Percentiles rank a stretch among this genome's conserved stretches.
Evolutionary conservation across 2,329 filamentous ascomycete genomes (phyloP).

Genomic region (Cercospora zeina): DNA sequence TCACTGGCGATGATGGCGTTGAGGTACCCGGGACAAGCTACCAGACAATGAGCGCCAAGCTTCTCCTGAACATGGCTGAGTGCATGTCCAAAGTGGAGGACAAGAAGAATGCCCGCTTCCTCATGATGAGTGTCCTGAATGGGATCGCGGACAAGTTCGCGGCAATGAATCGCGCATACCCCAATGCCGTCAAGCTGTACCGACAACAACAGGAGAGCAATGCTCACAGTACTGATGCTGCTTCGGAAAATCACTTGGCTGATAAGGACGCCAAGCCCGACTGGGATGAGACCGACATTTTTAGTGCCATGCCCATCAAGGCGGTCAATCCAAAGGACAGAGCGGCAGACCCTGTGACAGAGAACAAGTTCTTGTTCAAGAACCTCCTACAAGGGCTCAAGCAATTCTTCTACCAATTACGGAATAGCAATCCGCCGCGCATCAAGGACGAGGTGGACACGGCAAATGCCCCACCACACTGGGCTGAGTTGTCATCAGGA

Average conservation of each 20-base stretch:
- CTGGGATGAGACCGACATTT: constrained; percentile 98
- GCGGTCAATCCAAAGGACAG: constrained; percentile 87
- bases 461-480: constrained; percentile 79
- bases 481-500: constrained; percentile 92
- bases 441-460: constrained; percentile 65
- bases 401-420: constrained; percentile 92
- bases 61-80: constrained; percentile 96
- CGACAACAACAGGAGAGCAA: constrained; percentile 64
- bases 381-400: constrained; percentile 95
- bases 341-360: constrained; percentile 83
- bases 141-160: constrained; percentile 98
- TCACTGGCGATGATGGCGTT: constrained; percentile 77
- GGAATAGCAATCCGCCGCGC: constrained; percentile 74
- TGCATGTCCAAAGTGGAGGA: constrained; percentile 92
- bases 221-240: constrained; percentile 48
- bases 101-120: constrained; percentile 91
- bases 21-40: constrained; percentile 84
- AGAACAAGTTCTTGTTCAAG: constrained; percentile 98
- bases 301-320: constrained; percentile 93
- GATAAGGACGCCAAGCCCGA: constrained; percentile 79
- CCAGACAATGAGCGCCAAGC: constrained; percentile 98
- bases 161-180: constrained; percentile 94
- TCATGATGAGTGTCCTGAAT: constrained; percentile 94
- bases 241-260: constrained; percentile 74
- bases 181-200: constrained; percentile 91